These are phyloP conservation scores for Chrysanthemum seticuspe DNA, from an alignment of 129 eudicot species.

Conservation along the genomic window DNA sequence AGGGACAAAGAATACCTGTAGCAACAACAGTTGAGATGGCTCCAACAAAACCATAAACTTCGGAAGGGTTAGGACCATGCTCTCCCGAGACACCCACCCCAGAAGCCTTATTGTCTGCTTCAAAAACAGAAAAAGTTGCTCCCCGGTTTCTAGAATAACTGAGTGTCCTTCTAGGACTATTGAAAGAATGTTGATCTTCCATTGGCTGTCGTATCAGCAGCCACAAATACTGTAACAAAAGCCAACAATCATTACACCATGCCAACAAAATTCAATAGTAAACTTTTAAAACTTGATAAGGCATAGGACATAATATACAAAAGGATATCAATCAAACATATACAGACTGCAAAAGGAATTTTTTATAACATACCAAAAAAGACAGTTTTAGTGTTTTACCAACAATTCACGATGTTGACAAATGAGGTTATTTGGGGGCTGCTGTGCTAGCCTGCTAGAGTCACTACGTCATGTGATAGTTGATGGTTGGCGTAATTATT, in stretches of 20 bases:
- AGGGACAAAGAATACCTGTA: constrained; percentile 45
- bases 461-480: no score
- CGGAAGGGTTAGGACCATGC: constrained; percentile 83
- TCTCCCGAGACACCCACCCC: constrained; percentile 66
- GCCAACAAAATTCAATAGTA: neutral
- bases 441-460: no score
- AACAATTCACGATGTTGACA: no score
- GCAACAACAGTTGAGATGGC: constrained; percentile 83
- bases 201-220: constrained; percentile 30
- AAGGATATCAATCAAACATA: neutral
- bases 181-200: constrained; percentile 60
- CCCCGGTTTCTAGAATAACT: constrained; percentile 67
- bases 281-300: neutral
- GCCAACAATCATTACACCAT: constrained; percentile 1
- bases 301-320: neutral
- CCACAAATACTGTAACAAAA: constrained; percentile 9
- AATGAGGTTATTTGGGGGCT: no score
- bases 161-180: constrained; percentile 80
- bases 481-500: no score
- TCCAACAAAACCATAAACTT: constrained; percentile 96
- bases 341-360: no score
- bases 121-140: constrained; percentile 54
- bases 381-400: no score
- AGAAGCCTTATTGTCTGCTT: constrained; percentile 51
- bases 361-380: no score